Conservation (phyloP, 495 filamentous ascomycete genomes). For the Bacidia gigantensis region DNA sequence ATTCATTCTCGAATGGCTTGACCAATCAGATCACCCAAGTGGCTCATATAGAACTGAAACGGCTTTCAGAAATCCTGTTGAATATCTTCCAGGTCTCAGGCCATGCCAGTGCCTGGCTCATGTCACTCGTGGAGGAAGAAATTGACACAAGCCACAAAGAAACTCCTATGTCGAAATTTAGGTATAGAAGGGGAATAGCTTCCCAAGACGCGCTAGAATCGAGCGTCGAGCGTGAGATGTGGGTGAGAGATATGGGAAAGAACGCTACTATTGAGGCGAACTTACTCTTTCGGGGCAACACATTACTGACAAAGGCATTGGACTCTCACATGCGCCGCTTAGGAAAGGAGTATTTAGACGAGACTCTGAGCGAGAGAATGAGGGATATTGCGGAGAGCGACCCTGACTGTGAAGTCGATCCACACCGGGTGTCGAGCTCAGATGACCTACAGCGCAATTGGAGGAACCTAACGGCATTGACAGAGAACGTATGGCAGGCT, state of each 20-base stretch:
- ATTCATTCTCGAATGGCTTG: conserved; percentile 68
- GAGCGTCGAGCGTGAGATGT: conserved; percentile 42
- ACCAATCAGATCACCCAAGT: conserved; percentile 73
- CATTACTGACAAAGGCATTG: conserved; percentile 81
- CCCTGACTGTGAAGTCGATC: conserved; percentile 91
- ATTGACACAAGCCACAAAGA: conserved; percentile 88
- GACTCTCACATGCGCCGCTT: conserved; percentile 92
- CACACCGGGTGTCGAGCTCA: conserved; percentile 51
- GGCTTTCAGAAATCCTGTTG: conserved; percentile 73
- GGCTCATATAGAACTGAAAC: conserved; percentile 60
- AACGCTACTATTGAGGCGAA: conserved; percentile 66
- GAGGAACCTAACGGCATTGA: conserved; percentile 60
- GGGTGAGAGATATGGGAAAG: conserved; percentile 45
- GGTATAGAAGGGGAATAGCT: conserved; percentile 64
- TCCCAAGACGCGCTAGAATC: conserved; percentile 66
- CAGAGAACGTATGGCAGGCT: conserved; percentile 69
- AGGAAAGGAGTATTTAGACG: conserved; percentile 85
- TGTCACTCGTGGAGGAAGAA: conserved; percentile 85
- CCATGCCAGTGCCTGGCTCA: conserved; percentile 77
- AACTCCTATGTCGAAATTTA: conserved; percentile 47
- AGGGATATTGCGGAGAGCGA: conserved; percentile 76
- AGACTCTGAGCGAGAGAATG: conserved; percentile 73
- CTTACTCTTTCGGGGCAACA: conserved; percentile 89
- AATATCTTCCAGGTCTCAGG: conserved; percentile 97
- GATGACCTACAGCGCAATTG: conserved; percentile 78